Base-by-base conservation (phyloP, 768 basidiomycete species). In the Lactarius indigo region DNA sequence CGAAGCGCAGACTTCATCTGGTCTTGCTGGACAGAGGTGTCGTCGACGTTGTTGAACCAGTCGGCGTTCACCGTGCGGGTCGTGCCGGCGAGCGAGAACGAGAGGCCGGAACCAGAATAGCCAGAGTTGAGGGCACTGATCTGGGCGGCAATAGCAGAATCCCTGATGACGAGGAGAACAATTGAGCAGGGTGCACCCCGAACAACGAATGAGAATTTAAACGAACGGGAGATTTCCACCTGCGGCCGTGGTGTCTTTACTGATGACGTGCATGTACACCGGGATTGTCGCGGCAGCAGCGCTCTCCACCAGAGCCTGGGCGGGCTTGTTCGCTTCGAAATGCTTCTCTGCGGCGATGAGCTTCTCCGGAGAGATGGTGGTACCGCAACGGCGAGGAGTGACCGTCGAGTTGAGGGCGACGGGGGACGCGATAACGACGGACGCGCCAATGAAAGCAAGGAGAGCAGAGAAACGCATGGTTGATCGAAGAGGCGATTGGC, bases 1-100 rank as follows among this genome's bases (percentile, higher is more conserved):
- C 83, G 78, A 31, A 85, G 78, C 30, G 77, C 63, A 0, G 56
- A 73, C 78, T 85, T 85, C 83, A 85, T 85, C 10, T 74, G 73
- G 8, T 77, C 82, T 72, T 85, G 83, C 39, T 65, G 63, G 12
- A 64, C 59, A 28, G 58, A 30, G 44, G 41, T 41, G 17, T 18
- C 41, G 5, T 76, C 81, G 61, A 74, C 81, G 26, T 76, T 75
- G 72, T 76, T 78, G 77, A 83, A 85, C 84, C 83, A 85, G 63
- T 77, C 72, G 30, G 78, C 47, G 69, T 82, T 85, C 67, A 75
- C 69, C 3, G 81, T 84, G 59, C 79, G 80, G 57, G 75, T 76
- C 20, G 80, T 84, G 55, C 74, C 73, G 17, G 76, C 80, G 57
- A 84, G 80, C 3, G 64, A 71, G 75, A 78, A 85, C 56, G 74